Evolutionary conservation across 495 filamentous ascomycete genomes (phyloP).

Genomic region (Aspergillus asperescens): DNA sequence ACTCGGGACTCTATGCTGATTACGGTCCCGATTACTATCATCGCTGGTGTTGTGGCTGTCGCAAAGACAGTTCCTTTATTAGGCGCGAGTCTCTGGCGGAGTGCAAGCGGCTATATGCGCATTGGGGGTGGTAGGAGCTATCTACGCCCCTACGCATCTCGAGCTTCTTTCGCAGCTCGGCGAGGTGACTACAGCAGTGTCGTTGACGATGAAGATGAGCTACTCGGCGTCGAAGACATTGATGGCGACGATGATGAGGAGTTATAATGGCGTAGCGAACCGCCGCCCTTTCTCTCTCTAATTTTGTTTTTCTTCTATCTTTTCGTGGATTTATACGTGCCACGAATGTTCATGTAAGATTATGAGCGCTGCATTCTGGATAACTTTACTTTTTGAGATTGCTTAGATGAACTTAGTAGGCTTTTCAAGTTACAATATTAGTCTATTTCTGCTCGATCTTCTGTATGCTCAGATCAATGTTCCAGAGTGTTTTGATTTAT

Average conservation of each 20-base stretch:
- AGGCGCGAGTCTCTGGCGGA: constrained; percentile 60
- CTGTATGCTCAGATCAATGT: neutral
- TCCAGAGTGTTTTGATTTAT: too few relatives aligned
- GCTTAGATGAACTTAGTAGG: neutral
- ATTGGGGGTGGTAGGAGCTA: constrained; percentile 33
- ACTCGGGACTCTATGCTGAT: constrained; percentile 63
- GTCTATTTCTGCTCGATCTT: neutral
- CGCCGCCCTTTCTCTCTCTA: neutral
- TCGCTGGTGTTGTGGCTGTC: constrained; percentile 73
- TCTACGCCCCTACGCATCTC: constrained; percentile 68
- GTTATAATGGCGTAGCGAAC: constrained; percentile 38
- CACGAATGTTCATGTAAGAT: constrained; percentile 4
- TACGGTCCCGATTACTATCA: constrained; percentile 68
- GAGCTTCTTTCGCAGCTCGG: constrained; percentile 78
- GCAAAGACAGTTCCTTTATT: constrained; percentile 70
- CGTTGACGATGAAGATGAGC: constrained; percentile 87
- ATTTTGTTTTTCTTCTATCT: constrained; percentile 11
- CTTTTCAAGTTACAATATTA: neutral
- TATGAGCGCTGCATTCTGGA: constrained; percentile 4
- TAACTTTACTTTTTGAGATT: neutral
- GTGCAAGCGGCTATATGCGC: constrained; percentile 42
- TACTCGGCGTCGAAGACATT: constrained; percentile 77
- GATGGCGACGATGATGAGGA: constrained; percentile 94
- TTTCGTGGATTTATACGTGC: constrained; percentile 14
- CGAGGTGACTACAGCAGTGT: constrained; percentile 80